A percentile compares a stretch with the other conserved stretches of the same genome.
phyloP scores from a whole-genome alignment of 2,329 filamentous ascomycete species.

The Aspergillus amoenus region DNA sequence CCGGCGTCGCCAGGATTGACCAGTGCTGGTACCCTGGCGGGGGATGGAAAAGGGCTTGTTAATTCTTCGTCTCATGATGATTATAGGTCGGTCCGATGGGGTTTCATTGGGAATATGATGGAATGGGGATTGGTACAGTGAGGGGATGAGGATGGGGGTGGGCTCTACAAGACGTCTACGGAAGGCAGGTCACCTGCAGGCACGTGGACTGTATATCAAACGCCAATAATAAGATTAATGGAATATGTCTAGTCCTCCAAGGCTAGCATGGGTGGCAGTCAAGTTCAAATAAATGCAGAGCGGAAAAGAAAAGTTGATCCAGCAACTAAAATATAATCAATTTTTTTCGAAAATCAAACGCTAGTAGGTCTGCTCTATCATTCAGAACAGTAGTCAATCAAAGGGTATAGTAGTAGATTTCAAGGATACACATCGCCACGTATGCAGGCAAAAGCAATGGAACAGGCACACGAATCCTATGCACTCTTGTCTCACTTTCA shows the following conservation, averaged over 20 bases:
- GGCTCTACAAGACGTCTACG: neutral
- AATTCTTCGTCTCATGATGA: neutral
- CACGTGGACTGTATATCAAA: neutral
- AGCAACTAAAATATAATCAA: constrained; percentile 6
- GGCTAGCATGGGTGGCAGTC: neutral
- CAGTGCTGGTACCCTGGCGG: neutral
- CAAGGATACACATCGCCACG: constrained; percentile 1
- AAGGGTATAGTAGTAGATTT: constrained; percentile 5
- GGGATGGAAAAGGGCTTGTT: neutral
- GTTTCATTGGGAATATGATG: neutral
- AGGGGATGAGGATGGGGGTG: neutral
- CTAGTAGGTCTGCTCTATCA: neutral
- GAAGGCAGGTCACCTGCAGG: constrained; percentile 6
- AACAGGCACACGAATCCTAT: constrained; percentile 14
- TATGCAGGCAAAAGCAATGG: constrained; percentile 2
- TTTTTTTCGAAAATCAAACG: neutral
- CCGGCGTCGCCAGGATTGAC: neutral
- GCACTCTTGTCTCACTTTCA: constrained; percentile 19
- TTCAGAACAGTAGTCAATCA: neutral
- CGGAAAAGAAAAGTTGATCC: neutral
- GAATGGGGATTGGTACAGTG: neutral
- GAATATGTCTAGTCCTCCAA: neutral
- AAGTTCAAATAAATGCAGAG: neutral
- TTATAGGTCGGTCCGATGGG: neutral
- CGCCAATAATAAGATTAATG: neutral